Conservation (phyloP, 352 stramenopile species). For the Pythium sp. region DNA sequence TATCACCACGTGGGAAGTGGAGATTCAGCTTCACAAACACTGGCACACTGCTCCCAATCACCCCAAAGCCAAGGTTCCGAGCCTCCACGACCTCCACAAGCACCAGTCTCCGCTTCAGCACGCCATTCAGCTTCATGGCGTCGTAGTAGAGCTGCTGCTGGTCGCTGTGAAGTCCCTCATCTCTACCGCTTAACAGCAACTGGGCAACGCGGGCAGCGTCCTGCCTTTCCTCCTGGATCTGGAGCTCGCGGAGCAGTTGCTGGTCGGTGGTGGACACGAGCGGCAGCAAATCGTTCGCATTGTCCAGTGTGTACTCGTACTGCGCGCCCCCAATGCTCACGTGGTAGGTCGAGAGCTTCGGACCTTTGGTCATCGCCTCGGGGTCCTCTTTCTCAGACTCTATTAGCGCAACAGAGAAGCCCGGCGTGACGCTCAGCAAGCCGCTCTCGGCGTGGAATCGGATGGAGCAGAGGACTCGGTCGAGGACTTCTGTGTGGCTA, state of each 20-base stretch:
- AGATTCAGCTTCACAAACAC: constrained; percentile 14
- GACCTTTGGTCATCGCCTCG: constrained; percentile 30
- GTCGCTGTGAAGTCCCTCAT: neutral
- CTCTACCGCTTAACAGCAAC: neutral
- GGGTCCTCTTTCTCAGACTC: constrained; percentile 28
- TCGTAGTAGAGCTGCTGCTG: constrained; percentile 13
- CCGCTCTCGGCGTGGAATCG: constrained; percentile 48
- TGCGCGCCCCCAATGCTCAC: constrained; percentile 32
- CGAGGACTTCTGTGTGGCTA: constrained; percentile 15
- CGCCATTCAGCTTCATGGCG: constrained; percentile 5
- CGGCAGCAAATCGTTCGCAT: constrained; percentile 49
- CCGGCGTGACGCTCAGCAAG: constrained; percentile 51
- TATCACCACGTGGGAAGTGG: neutral
- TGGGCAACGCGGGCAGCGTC: constrained; percentile 25
- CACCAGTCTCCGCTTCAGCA: constrained; percentile 13
- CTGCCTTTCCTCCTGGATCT: constrained; percentile 39
- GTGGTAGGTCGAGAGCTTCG: constrained; percentile 47
- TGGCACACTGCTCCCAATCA: neutral
- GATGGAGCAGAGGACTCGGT: constrained; percentile 46
- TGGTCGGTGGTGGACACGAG: constrained; percentile 35
- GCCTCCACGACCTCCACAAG: constrained; percentile 13
- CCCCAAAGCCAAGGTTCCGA: neutral
- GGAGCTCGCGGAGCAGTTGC: constrained; percentile 38
- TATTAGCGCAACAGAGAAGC: constrained; percentile 43
- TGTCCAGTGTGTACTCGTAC: constrained; percentile 66